A percentile compares a stretch with the other conserved stretches of the same genome.
Evolutionary conservation across 208 protist species (phyloP).

Genomic region (Leishmania mexicana): DNA sequence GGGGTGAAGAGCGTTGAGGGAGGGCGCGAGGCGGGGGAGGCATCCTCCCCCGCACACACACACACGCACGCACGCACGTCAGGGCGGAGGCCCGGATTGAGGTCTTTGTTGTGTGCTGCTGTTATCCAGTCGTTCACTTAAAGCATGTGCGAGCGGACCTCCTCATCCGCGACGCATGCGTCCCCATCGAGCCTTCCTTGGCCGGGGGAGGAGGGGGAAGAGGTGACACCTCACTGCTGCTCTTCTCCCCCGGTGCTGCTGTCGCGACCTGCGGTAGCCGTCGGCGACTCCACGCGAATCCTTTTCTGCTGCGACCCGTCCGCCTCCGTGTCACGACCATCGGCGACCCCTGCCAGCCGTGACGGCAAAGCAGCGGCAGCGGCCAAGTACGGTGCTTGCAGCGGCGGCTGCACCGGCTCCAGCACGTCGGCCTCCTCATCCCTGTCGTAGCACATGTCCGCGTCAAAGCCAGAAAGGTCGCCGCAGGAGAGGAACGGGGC

Average conservation of each 20-base stretch:
- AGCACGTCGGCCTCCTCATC: slow-evolving; percentile 38
- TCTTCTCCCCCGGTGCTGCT: not conserved
- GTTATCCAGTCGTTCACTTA: not conserved
- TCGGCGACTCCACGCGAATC: not conserved
- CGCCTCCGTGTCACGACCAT: not conserved
- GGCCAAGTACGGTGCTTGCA: slow-evolving; percentile 76
- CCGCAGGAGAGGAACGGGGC: slow-evolving; percentile 98
- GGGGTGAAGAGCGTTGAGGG: not conserved
- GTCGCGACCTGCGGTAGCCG: not conserved
- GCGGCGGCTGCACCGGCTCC: slow-evolving; percentile 69
- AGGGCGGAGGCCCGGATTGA: not conserved
- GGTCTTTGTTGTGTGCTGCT: not conserved
- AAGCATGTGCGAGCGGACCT: not conserved
- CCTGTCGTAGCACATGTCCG: slow-evolving; percentile 90
- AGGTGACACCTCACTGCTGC: not conserved
- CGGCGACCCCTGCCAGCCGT: not conserved
- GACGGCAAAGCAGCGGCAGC: slow-evolving; percentile 1
- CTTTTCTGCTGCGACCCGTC: slow-evolving; percentile 18
- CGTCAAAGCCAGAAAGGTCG: slow-evolving; percentile 95
- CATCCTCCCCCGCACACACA: not conserved
- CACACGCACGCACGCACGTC: not conserved
- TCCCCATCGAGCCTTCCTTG: not conserved
- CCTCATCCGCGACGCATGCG: not conserved
- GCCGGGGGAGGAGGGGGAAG: not conserved
- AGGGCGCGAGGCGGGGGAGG: not conserved